phyloP scores from a whole-genome alignment of 2,329 filamentous ascomycete genomes.

The Fusarium goolgardi region DNA sequence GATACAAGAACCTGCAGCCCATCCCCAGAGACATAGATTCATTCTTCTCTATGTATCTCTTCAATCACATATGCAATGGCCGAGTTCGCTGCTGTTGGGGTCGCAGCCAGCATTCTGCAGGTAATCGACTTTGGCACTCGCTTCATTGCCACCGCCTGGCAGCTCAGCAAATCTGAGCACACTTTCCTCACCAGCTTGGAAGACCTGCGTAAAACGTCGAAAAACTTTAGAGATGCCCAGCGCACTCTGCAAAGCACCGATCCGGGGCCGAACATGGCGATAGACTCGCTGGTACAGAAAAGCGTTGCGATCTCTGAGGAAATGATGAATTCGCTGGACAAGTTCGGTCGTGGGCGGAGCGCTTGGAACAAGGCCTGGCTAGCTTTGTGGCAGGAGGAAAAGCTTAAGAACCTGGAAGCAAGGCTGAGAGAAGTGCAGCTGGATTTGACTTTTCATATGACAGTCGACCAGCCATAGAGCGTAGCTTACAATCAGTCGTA shows the following conservation, averaged over 20 bases:
- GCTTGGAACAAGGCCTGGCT: constrained; percentile 6
- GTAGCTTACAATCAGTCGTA: not conserved
- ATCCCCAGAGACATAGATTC: not conserved
- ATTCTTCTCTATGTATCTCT: rapidly evolving
- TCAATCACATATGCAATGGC: not conserved
- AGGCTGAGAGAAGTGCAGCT: not conserved
- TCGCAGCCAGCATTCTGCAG: constrained; percentile 11
- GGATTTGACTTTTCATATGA: constrained; percentile 1
- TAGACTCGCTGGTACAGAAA: constrained; percentile 1
- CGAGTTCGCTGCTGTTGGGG: constrained; percentile 6
- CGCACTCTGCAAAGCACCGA: not conserved
- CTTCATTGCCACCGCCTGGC: constrained; percentile 5
- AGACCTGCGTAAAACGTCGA: not conserved
- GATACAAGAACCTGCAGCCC: not conserved
- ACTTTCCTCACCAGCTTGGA: not conserved
- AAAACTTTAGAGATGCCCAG: not conserved
- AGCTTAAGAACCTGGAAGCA: not conserved
- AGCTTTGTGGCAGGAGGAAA: constrained; percentile 5
- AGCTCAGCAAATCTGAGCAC: not conserved
- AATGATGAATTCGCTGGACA: not conserved
- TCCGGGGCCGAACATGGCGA: not conserved
- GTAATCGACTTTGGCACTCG: constrained; percentile 22
- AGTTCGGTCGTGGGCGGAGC: not conserved
- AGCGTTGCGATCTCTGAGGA: not conserved
- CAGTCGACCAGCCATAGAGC: not conserved